These are phyloP conservation scores for Lasiodiplodia citricola DNA, from an alignment of 2,329 filamentous ascomycete species.

Conservation along the genomic window DNA sequence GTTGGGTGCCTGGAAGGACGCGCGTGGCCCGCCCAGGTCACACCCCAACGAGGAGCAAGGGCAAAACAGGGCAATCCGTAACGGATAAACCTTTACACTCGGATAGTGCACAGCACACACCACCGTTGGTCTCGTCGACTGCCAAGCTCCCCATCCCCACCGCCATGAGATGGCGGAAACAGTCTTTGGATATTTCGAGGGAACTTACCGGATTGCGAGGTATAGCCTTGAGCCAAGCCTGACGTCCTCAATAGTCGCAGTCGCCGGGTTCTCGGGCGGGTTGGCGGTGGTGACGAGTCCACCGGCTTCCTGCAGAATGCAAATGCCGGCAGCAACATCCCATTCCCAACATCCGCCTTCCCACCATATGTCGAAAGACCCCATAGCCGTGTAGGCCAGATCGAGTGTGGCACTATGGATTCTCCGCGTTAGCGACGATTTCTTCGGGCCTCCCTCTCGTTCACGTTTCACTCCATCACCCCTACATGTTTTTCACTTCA, in stretches of 20 bases:
- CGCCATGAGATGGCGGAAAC: background rate
- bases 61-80: slow-evolving; percentile 1
- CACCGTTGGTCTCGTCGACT: background rate
- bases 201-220: slow-evolving; percentile 66
- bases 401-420: slow-evolving; percentile 69
- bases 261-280: slow-evolving; percentile 64
- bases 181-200: background rate
- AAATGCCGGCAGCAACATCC: slow-evolving; percentile 79
- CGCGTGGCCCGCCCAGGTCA: background rate
- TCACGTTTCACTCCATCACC: background rate
- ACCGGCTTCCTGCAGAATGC: slow-evolving; percentile 74
- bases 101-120: background rate
- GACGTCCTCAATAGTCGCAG: slow-evolving; percentile 63
- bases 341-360: slow-evolving; percentile 84
- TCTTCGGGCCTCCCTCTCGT: background rate
- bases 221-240: slow-evolving; percentile 72
- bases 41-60: background rate
- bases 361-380: slow-evolving; percentile 81
- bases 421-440: background rate
- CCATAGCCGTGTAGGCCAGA: slow-evolving; percentile 76
- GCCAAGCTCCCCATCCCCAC: slow-evolving; percentile 22
- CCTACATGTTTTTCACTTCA: too few relatives aligned
- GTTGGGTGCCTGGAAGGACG: background rate
- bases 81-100: slow-evolving; percentile 24
- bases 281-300: slow-evolving; percentile 77